Conservation (phyloP, 495 filamentous ascomycete species). For the Bombardia bombarda region DNA sequence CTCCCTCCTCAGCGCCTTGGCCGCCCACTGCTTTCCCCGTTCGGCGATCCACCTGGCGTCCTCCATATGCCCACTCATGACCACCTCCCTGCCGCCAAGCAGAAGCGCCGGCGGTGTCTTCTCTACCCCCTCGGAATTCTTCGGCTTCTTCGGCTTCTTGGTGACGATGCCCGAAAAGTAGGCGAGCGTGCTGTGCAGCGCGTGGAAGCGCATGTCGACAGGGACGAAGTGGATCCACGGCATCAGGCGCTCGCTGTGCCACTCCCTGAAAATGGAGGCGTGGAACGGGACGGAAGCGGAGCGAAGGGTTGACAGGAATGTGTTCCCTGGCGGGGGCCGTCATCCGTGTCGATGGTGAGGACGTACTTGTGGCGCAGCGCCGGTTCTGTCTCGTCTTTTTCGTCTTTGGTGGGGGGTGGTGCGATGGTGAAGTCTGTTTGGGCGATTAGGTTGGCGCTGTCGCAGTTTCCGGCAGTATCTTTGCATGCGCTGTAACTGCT, state of each 20-base stretch:
- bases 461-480: constrained; percentile 6
- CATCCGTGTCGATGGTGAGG: constrained; percentile 61
- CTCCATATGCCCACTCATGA: constrained; percentile 39
- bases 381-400: constrained; percentile 26
- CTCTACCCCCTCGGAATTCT: not conserved
- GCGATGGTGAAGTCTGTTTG: not conserved
- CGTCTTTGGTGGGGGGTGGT: not conserved
- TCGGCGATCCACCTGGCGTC: constrained; percentile 56
- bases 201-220: constrained; percentile 59
- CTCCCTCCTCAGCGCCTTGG: constrained; percentile 58
- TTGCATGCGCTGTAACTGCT: constrained; percentile 42
- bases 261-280: constrained; percentile 59
- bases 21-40: constrained; percentile 57
- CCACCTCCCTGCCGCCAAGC: constrained; percentile 26
- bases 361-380: constrained; percentile 41
- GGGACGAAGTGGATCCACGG: constrained; percentile 78
- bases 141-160: not conserved
- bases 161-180: constrained; percentile 45
- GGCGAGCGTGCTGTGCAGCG: constrained; percentile 54
- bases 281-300: constrained; percentile 58
- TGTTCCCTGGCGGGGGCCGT: constrained; percentile 58
- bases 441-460: not conserved
- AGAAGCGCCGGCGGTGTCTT: too few species aligned
- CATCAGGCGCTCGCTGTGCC: constrained; percentile 62
- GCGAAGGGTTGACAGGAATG: constrained; percentile 56